Base-by-base conservation (phyloP, 139 green algal species). In the Choricystis sp. region DNA sequence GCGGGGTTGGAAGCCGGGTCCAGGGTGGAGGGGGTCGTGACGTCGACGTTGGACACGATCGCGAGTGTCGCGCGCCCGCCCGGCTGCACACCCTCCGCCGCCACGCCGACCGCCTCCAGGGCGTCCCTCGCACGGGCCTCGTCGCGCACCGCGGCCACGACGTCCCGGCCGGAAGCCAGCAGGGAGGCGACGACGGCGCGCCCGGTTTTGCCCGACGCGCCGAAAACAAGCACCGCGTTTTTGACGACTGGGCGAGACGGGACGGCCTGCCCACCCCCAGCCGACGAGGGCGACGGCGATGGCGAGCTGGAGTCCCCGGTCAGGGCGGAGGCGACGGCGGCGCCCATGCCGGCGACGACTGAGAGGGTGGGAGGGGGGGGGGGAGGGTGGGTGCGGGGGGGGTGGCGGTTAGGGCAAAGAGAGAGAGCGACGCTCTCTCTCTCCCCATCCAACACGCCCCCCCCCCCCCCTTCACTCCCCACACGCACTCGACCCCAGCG, bases 191-290 rank as follows among this genome's bases (percentile, higher is more conserved):
- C 79, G 2, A 94, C 59, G 19, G 66, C 49, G 16, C 75, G 66
- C 1, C 87, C 87, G 31, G 83, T 60, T 19, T 81, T 77, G 28
- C 87, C 87, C 3, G 74, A 83, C 2, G 80, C 76, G 9, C 87
- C 87, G 59, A 95, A 78, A 19, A 95, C 86, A 4, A 95, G 68
- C 31, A 94, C 80, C 0, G 87, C 84, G 65, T 90, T 75, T 61
- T 9, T 9, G 40, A 9, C 40, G 40, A 9, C 9, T 16, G 40
- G 40, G 40, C 9, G 40, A 9, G 40, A 16, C 9, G 9, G 9
- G 9, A 16, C 40, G 40, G 40, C 9, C 40, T 52, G 40, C 16
- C 9, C 40, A 16, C 9, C 9, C 40, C 9, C 16, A 16, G 9
- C 16, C 9, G 40, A 16, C 40, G 40, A 9, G 16, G 16, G 16